Conservation (phyloP, 352 stramenopile genomes). For the Thalassiosira oceanica region DNA sequence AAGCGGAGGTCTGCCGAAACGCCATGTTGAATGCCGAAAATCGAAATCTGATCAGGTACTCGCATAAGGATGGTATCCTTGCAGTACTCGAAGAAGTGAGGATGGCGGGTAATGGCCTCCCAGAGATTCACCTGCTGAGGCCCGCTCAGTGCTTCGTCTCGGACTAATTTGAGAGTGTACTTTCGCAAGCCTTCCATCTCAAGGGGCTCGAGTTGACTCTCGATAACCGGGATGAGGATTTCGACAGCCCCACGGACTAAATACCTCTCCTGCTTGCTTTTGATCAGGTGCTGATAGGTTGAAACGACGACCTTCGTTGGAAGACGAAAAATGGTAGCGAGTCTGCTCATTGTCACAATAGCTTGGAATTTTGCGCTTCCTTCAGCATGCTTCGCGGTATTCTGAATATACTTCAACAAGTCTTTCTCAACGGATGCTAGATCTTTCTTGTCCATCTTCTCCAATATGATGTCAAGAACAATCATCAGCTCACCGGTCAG, state of each 20-base stretch:
- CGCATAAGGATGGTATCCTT: slow-evolving; percentile 91
- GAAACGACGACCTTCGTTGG: slow-evolving; percentile 95
- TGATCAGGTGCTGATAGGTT: slow-evolving; percentile 90
- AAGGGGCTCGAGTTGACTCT: slow-evolving; percentile 82
- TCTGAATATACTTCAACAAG: slow-evolving; percentile 98
- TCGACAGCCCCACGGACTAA: slow-evolving; percentile 93
- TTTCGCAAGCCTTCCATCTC: slow-evolving; percentile 96
- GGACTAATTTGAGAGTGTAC: slow-evolving; percentile 96
- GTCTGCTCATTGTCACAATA: slow-evolving; percentile 95
- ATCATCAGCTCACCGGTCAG: slow-evolving; percentile 85
- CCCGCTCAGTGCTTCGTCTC: slow-evolving; percentile 94
- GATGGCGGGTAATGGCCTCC: slow-evolving; percentile 94
- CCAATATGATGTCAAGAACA: slow-evolving; percentile 93
- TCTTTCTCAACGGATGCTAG: slow-evolving; percentile 92
- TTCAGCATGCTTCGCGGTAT: slow-evolving; percentile 93
- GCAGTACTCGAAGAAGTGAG: slow-evolving; percentile 90
- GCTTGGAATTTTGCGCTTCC: slow-evolving; percentile 94
- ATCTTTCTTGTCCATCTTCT: slow-evolving; percentile 88
- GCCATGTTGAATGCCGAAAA: slow-evolving; percentile 92
- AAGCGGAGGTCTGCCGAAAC: slow-evolving; percentile 89
- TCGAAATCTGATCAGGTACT: slow-evolving; percentile 94
- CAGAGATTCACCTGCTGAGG: slow-evolving; percentile 96
- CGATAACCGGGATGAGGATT: slow-evolving; percentile 92
- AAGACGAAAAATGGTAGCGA: slow-evolving; percentile 95
- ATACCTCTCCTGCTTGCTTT: slow-evolving; percentile 92